Conservation (phyloP, 2,329 filamentous ascomycete species). For the Trichoderma aggressivum region DNA sequence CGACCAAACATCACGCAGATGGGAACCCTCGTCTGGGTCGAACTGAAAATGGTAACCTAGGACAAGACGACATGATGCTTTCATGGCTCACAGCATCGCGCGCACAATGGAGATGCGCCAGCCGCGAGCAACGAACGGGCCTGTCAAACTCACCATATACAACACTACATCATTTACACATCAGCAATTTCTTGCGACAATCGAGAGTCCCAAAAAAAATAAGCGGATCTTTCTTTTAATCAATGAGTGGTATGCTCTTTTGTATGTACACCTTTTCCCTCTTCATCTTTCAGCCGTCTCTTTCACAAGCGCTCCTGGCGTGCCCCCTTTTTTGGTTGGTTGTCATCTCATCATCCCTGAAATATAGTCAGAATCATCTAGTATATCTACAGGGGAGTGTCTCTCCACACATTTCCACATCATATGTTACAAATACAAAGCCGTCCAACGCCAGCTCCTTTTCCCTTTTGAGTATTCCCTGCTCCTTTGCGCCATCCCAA, state of each 20-base stretch:
- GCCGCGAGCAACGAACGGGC: not conserved
- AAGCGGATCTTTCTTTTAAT: constrained; percentile 5
- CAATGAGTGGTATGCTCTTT: constrained; percentile 21
- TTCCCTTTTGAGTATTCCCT: constrained; percentile 5
- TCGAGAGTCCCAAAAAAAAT: not conserved
- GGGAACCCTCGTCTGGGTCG: constrained; percentile 58
- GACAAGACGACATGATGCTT: constrained; percentile 6
- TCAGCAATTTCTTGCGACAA: not conserved
- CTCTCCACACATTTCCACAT: constrained; percentile 27
- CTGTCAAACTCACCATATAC: not conserved
- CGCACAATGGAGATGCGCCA: not conserved
- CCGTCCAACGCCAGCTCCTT: constrained; percentile 12
- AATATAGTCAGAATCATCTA: constrained; percentile 25
- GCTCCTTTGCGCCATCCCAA: constrained; percentile 16
- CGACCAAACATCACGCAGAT: constrained; percentile 51
- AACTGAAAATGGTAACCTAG: constrained; percentile 44
- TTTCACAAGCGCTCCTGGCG: not conserved
- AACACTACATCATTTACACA: not conserved
- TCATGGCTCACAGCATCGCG: not conserved
- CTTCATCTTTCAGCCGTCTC: not conserved
- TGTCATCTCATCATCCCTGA: constrained; percentile 23
- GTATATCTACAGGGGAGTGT: constrained; percentile 30
- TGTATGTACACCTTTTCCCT: constrained; percentile 9
- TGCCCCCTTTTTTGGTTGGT: constrained; percentile 1
- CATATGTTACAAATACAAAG: constrained; percentile 22